Base-by-base conservation (phyloP, 768 basidiomycete genomes). In the Amyloporia xantha region DNA sequence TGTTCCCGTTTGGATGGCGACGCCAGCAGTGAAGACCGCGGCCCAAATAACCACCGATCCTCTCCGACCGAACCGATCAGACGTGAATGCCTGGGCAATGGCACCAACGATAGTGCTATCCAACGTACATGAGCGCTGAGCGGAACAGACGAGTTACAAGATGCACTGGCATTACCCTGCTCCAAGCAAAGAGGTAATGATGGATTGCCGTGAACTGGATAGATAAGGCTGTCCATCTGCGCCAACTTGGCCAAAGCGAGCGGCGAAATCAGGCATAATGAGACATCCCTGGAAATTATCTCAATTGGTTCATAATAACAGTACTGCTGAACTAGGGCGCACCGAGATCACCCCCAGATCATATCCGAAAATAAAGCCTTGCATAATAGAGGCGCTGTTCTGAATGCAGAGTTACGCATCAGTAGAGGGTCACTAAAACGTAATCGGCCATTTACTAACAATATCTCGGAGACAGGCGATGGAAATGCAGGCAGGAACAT, bases 261-360 rank as follows among this genome's bases (percentile, higher is more conserved):
- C 55, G 55, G 85, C 73, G 62, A 89, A 89, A 61, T 88, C 85
- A 6, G 78, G 77, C 83, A 87, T 87, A 51, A 88, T 86, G 21
- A 89, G 65, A 57, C 84, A 86, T 71, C 86, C 86, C 79, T 83
- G 57, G 2, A 27, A 12, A 15, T 19, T 13, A 20, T 9, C 11
- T n/a, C 47, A 13, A n/a, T 45, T 15, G 33, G 48, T 30, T 45
- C 13, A n/a, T 11, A 41, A 21, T 33, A 21, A 11, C 7, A 33
- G 5, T 25, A n/a, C n/a, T n/a, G n/a, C n/a, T 15, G 12, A 11
- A 12, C 48, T 2, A 17, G 25, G 4, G 60, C 74, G 44, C 51
- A 84, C 82, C 44, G 84, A 86, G 52, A 86, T 85, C 48, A 86
- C 81, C 62, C 85, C 83, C 61, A 86, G 84, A 54, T 86, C 84